Conservation (phyloP, 495 filamentous ascomycete genomes). For the Neurospora cerealis region DNA sequence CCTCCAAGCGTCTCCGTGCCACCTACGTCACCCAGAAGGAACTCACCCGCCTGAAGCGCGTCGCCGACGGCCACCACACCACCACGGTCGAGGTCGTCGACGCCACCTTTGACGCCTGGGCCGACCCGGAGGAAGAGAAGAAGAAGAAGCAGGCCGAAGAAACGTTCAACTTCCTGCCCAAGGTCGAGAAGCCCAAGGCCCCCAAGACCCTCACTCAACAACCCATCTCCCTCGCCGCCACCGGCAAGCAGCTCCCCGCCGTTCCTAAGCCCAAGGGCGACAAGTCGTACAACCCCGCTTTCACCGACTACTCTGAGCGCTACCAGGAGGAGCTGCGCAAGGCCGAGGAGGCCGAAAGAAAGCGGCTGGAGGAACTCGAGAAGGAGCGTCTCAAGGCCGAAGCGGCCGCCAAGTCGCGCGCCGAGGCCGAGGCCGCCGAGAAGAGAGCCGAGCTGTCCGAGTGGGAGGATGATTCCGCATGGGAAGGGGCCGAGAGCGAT, state of each 20-base stretch:
- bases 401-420: constrained; percentile 43
- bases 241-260: constrained; percentile 66
- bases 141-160: constrained; percentile 36
- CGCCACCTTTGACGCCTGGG: constrained; percentile 72
- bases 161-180: constrained; percentile 47
- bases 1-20: constrained; percentile 59
- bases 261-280: constrained; percentile 69
- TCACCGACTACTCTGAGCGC: constrained; percentile 71
- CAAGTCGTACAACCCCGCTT: constrained; percentile 83
- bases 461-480: constrained; percentile 76
- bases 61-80: constrained; percentile 62
- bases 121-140: constrained; percentile 34
- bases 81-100: constrained; percentile 43
- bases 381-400: constrained; percentile 46
- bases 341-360: constrained; percentile 70
- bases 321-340: constrained; percentile 63
- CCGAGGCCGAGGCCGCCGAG: constrained; percentile 52
- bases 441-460: constrained; percentile 58
- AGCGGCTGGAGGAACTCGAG: constrained; percentile 57
- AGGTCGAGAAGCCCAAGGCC: constrained; percentile 53
- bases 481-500: constrained; percentile 72
- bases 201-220: constrained; percentile 67
- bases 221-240: constrained; percentile 69
- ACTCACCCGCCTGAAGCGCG: constrained; percentile 59
- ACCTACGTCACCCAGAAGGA: constrained; percentile 76